Evolutionary conservation across 139 green algal genomes (phyloP), one percentile per base, ranked within the genome.

Genomic region (Tetraselmis chui): DNA sequence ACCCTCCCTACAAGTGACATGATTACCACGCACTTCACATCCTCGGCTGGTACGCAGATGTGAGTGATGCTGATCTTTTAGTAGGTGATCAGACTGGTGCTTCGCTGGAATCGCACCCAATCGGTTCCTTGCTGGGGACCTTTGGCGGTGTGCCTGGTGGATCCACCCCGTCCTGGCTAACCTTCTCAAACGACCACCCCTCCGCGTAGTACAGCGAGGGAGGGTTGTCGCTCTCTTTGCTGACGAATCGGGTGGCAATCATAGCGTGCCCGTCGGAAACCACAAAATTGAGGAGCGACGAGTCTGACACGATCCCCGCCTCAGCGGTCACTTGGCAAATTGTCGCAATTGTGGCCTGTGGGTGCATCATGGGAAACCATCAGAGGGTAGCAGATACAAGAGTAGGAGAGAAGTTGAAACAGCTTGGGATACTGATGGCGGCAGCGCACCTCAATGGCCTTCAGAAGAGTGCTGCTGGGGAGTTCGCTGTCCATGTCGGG

Each of bases 151-250:
- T 67, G 18, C 11, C 5, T 5, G 45, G 45, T 67, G 45, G 45
- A 18, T 67, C 45, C 45, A 67, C 45, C 45, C 11, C 45, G 18
- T 67, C 11, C 11, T 67, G 11, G 45, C 11, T 18, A 18, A 67
- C 45, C 45, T 67, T 67, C 45, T 67, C 45, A 67, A 90, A 92
- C 22, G 45, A 23, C 58, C 77, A 87, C 79, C 93, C 92, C 84
- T 94, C 92, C 59, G 94, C 94, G 79, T 96, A 98, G 90, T 98
- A 98, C 31, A 98, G 90, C 2, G 93, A 95, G 0, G 96, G 94
- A 1, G 93, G 86, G 18, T 76, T 32, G 0, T 25, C 76, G 30
- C 81, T 77, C 0, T 92, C 78, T 18, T 88, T 89, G 59, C 81
- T 89, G 5, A 93, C 92, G 85, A 92, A 98, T 59, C 95, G 92